Evolutionary conservation across 176 grass and related monocot genomes (phyloP).

Genomic region (maize (Zea mays)): DNA sequence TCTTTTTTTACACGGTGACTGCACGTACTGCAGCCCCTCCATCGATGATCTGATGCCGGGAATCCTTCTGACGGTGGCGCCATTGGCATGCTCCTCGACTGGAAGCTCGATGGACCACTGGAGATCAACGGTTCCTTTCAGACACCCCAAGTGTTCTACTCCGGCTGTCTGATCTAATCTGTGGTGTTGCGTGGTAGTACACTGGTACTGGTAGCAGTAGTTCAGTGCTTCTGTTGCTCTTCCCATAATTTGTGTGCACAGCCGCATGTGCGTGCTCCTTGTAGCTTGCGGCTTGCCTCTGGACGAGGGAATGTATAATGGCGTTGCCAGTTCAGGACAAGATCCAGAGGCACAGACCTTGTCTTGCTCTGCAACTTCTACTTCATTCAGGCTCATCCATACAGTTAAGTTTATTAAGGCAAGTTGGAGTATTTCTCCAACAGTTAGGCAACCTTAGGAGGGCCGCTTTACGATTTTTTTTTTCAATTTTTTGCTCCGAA

Average conservation of each 20-base stretch:
- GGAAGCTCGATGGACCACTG: constrained; percentile 34
- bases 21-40: constrained; percentile 5
- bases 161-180: constrained; percentile 21
- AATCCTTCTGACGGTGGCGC: constrained; percentile 24
- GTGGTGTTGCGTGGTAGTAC: no score
- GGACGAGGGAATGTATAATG: constrained; percentile 33
- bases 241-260: constrained; percentile 3
- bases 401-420: neutral
- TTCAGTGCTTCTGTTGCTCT: neutral
- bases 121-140: constrained; percentile 18
- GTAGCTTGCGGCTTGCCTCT: neutral
- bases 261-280: constrained; percentile 20
- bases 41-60: constrained; percentile 23
- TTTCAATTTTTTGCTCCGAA: neutral
- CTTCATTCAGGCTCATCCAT: constrained; percentile 28
- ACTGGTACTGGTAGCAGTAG: no score
- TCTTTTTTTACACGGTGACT: no score
- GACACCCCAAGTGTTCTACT: neutral
- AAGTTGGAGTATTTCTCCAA: neutral
- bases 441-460: neutral
- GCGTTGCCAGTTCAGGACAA: constrained; percentile 29
- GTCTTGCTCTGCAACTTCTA: constrained; percentile 29
- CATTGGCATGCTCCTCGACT: constrained; percentile 33
- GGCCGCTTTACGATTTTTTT: neutral
- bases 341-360: constrained; percentile 36